phyloP scores from a whole-genome alignment of 2,329 filamentous ascomycete species.

The Geoglossum cookeanum region DNA sequence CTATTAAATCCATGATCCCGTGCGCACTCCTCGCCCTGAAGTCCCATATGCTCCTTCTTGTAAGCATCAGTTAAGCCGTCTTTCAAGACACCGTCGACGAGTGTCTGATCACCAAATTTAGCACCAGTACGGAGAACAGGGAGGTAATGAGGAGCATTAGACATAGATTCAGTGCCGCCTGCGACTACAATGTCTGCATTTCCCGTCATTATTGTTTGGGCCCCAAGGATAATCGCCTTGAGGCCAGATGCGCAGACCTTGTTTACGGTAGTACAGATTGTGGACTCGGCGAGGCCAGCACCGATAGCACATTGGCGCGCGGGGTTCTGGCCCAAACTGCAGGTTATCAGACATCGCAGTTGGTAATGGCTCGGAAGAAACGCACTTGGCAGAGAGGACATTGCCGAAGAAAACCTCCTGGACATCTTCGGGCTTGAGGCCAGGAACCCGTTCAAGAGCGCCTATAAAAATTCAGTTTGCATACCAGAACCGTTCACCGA shows the following conservation, averaged over 20 bases:
- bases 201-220: constrained; percentile 94
- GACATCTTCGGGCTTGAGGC: constrained; percentile 74
- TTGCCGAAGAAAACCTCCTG: constrained; percentile 98
- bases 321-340: constrained; percentile 83
- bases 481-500: not conserved
- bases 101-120: constrained; percentile 81
- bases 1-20: constrained; percentile 63
- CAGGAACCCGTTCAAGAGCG: constrained; percentile 68
- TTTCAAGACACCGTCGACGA: constrained; percentile 83
- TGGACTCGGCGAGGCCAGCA: constrained; percentile 63
- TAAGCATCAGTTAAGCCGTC: constrained; percentile 91
- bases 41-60: constrained; percentile 92
- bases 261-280: constrained; percentile 86
- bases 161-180: constrained; percentile 96
- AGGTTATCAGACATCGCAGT: constrained; percentile 5
- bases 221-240: constrained; percentile 86
- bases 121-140: constrained; percentile 67
- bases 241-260: constrained; percentile 94
- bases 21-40: constrained; percentile 83
- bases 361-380: constrained; percentile 4
- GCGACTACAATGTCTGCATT: constrained; percentile 86
- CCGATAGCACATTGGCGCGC: constrained; percentile 84
- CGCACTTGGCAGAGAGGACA: constrained; percentile 86
- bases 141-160: constrained; percentile 91
- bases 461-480: constrained; percentile 21